Evolutionary conservation across 768 basidiomycete genomes (phyloP).

Genomic region (Favolaschia claudopus): DNA sequence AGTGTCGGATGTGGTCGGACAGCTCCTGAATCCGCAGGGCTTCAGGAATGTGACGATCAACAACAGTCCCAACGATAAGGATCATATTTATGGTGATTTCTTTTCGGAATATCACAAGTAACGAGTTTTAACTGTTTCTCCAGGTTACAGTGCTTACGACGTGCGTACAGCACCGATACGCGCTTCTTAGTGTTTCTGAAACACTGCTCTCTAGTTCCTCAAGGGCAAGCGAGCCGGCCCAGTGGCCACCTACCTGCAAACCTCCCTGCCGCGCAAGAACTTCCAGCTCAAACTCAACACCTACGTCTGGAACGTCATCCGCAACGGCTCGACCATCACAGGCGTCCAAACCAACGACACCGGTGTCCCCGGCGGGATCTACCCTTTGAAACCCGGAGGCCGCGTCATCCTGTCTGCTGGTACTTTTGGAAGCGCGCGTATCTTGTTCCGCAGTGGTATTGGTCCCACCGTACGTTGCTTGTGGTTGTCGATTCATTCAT

Average conservation of each 20-base stretch:
- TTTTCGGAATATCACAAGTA: background rate
- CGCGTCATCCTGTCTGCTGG: conserved; percentile 40
- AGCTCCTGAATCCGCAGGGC: conserved; percentile 42
- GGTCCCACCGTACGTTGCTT: conserved; percentile 40
- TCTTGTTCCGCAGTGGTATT: conserved; percentile 52
- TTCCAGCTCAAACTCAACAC: conserved; percentile 44
- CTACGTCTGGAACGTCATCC: conserved; percentile 45
- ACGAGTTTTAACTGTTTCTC: background rate
- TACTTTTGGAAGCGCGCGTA: conserved; percentile 47
- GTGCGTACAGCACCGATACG: background rate
- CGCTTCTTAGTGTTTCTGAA: background rate
- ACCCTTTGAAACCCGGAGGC: conserved; percentile 41
- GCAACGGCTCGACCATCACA: conserved; percentile 49
- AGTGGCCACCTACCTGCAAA: conserved; percentile 51
- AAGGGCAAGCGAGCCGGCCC: conserved; percentile 48
- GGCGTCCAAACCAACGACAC: conserved; percentile 49
- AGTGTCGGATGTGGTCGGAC: conserved; percentile 36
- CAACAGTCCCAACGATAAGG: conserved; percentile 45
- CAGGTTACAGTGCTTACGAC: conserved; percentile 25
- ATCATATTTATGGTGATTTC: conserved; percentile 37
- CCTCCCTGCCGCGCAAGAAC: conserved; percentile 44
- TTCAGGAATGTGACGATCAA: conserved; percentile 48
- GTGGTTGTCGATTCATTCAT: too few relatives aligned
- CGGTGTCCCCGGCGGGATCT: conserved; percentile 45
- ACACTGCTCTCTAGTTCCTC: conserved; percentile 11